A percentile compares a stretch with the other conserved stretches of the same genome.
Conservation (phyloP, 2,329 filamentous ascomycete genomes). For the Pseudogymnoascus sp. region DNA sequence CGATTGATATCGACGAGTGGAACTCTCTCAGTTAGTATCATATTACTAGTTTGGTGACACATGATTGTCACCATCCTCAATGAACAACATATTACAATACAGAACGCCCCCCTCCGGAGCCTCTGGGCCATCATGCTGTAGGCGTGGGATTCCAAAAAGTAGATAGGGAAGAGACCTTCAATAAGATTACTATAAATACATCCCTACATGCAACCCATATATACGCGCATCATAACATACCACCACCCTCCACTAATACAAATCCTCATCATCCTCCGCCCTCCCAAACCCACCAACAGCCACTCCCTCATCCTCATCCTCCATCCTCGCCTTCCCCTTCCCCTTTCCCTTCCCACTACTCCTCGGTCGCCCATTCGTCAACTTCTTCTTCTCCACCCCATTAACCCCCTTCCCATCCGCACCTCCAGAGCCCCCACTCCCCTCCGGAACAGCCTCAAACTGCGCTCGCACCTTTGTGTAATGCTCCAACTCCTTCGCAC, state of each 20-base stretch:
- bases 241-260: constrained; percentile 22
- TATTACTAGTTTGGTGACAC: neutral
- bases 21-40: neutral
- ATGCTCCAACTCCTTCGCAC: constrained; percentile 81
- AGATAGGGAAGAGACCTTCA: neutral
- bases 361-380: constrained; percentile 11
- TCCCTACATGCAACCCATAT: neutral
- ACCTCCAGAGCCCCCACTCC: constrained; percentile 28
- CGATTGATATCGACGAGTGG: neutral
- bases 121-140: neutral
- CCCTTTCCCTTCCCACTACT: constrained; percentile 51
- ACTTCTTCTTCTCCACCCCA: constrained; percentile 15
- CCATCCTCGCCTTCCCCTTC: constrained; percentile 36
- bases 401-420: constrained; percentile 20
- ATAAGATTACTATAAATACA: constrained; percentile 7
- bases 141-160: too few species aligned
- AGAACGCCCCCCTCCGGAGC: neutral
- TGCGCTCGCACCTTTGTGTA: constrained; percentile 75
- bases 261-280: constrained; percentile 27
- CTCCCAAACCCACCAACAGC: constrained; percentile 18
- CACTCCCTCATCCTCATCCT: constrained; percentile 47
- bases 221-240: neutral
- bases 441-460: constrained; percentile 59
- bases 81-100: neutral
- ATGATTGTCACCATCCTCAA: neutral